Conservation (phyloP, 176 grass and related monocot genomes). For the Avena eriantha region DNA sequence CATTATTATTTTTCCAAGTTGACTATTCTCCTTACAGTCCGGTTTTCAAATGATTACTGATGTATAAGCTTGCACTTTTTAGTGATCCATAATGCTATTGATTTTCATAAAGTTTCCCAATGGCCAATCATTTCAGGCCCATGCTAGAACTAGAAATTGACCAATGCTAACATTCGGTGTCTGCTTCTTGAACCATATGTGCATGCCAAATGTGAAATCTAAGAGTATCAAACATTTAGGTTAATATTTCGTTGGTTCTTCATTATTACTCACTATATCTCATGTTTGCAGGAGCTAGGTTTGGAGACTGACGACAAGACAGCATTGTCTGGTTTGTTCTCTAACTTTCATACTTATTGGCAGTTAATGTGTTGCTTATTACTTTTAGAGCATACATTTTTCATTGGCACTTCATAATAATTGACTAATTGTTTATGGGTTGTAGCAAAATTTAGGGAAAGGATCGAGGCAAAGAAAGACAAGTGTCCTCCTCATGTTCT, state of each 20-base stretch:
- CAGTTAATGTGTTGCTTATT: conserved; percentile 24
- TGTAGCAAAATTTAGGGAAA: conserved; percentile 93
- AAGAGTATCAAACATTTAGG: background rate
- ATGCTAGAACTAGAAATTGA: background rate
- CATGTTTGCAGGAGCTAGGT: conserved; percentile 79
- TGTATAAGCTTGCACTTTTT: conserved; percentile 9
- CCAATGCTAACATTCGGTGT: conserved; percentile 1
- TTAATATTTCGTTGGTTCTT: conserved; percentile 19
- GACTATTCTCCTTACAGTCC: conserved; percentile 11
- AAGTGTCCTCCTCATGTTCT: conserved; percentile 91
- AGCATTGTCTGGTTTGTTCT: conserved; percentile 88
- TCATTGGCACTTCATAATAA: background rate
- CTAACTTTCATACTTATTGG: conserved; percentile 39
- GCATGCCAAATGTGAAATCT: conserved; percentile 31
- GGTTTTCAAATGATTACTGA: conserved; percentile 12
- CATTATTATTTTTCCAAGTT: conserved; percentile 32
- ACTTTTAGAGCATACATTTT: background rate
- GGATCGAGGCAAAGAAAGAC: conserved; percentile 90
- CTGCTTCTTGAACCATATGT: conserved; percentile 23
- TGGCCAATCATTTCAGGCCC: background rate
- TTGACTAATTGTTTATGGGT: conserved; percentile 41
- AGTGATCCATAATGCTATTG: background rate
- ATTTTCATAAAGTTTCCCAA: conserved; percentile 7
- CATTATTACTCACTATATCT: conserved; percentile 31
- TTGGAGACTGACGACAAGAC: conserved; percentile 99